Evolutionary conservation across 78 protist species (phyloP), one percentile per base, ranked within the genome.

Genomic region (Tieghemostelium lacteum): DNA sequence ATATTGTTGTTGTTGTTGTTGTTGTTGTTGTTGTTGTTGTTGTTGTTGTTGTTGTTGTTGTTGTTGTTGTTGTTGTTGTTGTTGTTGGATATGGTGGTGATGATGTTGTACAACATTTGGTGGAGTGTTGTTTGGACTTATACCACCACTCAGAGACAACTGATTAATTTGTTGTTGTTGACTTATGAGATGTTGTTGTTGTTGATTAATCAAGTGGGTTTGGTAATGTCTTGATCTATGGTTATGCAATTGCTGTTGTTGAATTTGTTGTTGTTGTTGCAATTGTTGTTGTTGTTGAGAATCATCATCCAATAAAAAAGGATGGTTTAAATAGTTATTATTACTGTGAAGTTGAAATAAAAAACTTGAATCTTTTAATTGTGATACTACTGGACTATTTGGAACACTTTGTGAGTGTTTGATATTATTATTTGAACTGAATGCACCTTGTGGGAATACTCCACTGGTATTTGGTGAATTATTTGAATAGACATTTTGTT

Each of bases 111-210:
- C 52, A 37, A 22, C 40, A 31, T 33, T 37, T 36, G 42, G 24
- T 17, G n/a, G 29, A 37, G 16, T 39, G 24, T 65, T n/a, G n/a
- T n/a, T n/a, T n/a, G n/a, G n/a, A n/a, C 10, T 10, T 14, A 45
- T 6, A 45, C 10, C 52, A 10, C 10, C 52, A 45, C 10, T 45
- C n/a, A 45, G 52, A 14, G 52, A 45, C 6, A 45, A 45, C n/a
- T 45, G 6, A 45, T 45, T 45, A 45, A 45, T 45, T 6, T 42
- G 58, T 69, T 34, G 76, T 20, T 52, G 58, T 52, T 78, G 87
- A 62, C 29, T 20, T 52, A 8, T 24, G 29, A 64, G 75, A 33
- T 52, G 60, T 65, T 52, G 63, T 40, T 36, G 70, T 40, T 40
- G 50, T 37, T 58, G 70, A 57, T 20, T 62, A 58, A 28, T 29